These are phyloP conservation scores for Acrasis kona DNA, from an alignment of 78 protist species.

Conservation along the genomic window DNA sequence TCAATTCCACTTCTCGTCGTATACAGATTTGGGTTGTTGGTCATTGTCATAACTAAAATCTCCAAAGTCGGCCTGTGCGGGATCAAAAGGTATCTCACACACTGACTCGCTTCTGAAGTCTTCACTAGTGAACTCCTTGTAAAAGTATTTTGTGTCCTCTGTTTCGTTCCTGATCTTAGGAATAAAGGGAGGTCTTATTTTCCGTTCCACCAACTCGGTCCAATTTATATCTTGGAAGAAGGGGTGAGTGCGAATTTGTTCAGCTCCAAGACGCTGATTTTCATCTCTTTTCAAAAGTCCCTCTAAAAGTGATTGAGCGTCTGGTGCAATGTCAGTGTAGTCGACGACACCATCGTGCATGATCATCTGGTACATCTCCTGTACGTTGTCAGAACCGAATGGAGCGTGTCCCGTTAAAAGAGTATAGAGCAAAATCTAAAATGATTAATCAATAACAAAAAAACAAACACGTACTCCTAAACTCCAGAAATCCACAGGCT, in stretches of 20 bases:
- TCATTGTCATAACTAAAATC: too few relatives aligned
- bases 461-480: too few relatives aligned
- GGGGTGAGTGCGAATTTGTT: conserved; percentile 15
- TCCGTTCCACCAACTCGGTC: neutral
- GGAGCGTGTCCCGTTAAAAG: conserved; percentile 82
- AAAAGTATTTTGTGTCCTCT: conserved; percentile 11
- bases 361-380: conserved; percentile 54
- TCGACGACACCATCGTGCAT: too few relatives aligned
- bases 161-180: neutral
- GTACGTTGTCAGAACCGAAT: conserved; percentile 48
- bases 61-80: too few relatives aligned
- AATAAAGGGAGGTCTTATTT: conserved; percentile 29
- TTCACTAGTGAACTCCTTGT: conserved; percentile 6
- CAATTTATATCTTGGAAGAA: conserved; percentile 41
- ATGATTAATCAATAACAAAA: too few relatives aligned
- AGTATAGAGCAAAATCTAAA: conserved; percentile 57
- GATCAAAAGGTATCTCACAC: too few relatives aligned
- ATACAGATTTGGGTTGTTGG: too few relatives aligned
- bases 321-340: too few relatives aligned
- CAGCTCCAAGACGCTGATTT: neutral
- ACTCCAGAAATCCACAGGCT: conserved; percentile 22
- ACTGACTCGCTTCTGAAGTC: too few relatives aligned
- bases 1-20: too few relatives aligned
- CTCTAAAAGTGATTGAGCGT: too few relatives aligned
- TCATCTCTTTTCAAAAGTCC: neutral